Conservation (phyloP, 352 stramenopile species). For the Achlya hypogyna region DNA sequence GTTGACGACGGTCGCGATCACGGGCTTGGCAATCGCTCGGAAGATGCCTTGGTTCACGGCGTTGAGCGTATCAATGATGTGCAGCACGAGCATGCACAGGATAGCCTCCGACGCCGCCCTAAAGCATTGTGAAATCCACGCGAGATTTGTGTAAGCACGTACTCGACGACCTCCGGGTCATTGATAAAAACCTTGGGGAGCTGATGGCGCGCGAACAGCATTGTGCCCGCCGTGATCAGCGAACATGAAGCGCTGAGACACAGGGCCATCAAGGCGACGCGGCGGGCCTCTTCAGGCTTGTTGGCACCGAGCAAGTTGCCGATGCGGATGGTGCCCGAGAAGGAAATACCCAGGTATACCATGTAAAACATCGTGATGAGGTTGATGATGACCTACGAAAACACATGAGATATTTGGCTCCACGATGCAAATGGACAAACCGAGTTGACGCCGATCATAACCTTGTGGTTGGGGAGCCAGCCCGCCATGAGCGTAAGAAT, state of each 20-base stretch:
- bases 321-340: conserved; percentile 48
- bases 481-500: conserved; percentile 49
- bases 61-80: conserved; percentile 42
- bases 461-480: conserved; percentile 35
- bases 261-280: conserved; percentile 64
- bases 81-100: conserved; percentile 29
- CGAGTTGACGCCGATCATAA: conserved; percentile 48
- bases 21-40: conserved; percentile 46
- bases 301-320: conserved; percentile 50
- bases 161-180: conserved; percentile 33
- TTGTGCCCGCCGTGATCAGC: conserved; percentile 20
- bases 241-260: conserved; percentile 27
- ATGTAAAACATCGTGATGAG: conserved; percentile 50
- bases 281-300: conserved; percentile 29
- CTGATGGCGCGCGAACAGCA: conserved; percentile 25
- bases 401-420: not conserved
- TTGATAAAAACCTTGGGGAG: conserved; percentile 46
- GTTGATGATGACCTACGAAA: conserved; percentile 35
- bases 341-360: conserved; percentile 40
- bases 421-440: conserved; percentile 2
- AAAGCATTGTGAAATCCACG: not conserved
- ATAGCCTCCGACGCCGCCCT: conserved; percentile 35
- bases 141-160: not conserved
- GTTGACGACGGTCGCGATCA: conserved; percentile 44
- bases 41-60: conserved; percentile 52